phyloP scores from a whole-genome alignment of 2,329 filamentous ascomycete genomes.

The Myriangium duriaei region DNA sequence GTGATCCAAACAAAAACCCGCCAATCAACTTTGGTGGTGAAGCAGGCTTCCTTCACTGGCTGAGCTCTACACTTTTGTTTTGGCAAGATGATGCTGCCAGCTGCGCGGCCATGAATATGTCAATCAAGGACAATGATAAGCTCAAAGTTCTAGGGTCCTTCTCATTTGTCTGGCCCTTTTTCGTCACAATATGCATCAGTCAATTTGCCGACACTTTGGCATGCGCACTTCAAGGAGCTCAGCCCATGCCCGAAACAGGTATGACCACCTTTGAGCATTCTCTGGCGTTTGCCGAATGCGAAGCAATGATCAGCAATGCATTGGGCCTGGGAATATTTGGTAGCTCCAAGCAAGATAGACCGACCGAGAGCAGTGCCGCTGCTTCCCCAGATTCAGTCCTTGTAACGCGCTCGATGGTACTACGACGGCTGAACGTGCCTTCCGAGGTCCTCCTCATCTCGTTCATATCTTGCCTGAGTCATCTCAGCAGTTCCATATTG shows the following conservation, averaged over 20 bases:
- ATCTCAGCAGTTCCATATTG: conserved; percentile 70
- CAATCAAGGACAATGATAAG: conserved; percentile 41
- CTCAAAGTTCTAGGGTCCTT: conserved; percentile 59
- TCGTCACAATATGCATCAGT: conserved; percentile 55
- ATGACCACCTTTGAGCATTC: conserved; percentile 97
- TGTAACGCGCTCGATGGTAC: conserved; percentile 52
- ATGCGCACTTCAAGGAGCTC: conserved; percentile 74
- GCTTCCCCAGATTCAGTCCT: conserved; percentile 15
- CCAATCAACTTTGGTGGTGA: conserved; percentile 40
- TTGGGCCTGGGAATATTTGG: conserved; percentile 62
- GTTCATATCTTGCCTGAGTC: conserved; percentile 79
- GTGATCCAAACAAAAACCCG: conserved; percentile 29
- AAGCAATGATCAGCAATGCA: conserved; percentile 71
- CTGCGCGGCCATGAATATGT: conserved; percentile 65
- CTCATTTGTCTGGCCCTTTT: conserved; percentile 62
- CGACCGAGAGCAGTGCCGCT: conserved; percentile 19
- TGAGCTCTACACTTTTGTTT: conserved; percentile 61
- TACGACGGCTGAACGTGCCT: conserved; percentile 73
- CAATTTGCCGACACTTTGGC: conserved; percentile 83
- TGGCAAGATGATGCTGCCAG: conserved; percentile 63
- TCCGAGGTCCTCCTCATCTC: conserved; percentile 80
- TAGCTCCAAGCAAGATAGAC: conserved; percentile 28
- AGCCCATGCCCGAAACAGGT: conserved; percentile 71
- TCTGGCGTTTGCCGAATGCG: conserved; percentile 87
- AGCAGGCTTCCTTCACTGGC: conserved; percentile 55